A percentile compares a stretch with the other conserved stretches of the same genome.
Conservation (phyloP, 2,329 filamentous ascomycete genomes). For the Fusarium aywerte region DNA sequence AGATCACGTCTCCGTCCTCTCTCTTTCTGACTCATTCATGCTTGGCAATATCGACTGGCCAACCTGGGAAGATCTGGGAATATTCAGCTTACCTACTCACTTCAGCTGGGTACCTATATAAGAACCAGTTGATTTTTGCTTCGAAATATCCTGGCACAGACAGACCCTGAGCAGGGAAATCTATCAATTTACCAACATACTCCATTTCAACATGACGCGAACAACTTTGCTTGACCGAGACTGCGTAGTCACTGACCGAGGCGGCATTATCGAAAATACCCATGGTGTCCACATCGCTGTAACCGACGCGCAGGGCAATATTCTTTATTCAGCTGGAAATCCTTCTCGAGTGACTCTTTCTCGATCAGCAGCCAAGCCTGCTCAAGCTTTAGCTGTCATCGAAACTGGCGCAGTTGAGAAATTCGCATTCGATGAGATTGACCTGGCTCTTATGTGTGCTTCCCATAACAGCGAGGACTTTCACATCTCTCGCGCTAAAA, state of each 20-base stretch:
- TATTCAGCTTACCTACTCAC: too few relatives aligned
- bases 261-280: slow-evolving; percentile 56
- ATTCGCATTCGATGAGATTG: slow-evolving; percentile 53
- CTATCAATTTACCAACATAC: neutral
- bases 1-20: neutral
- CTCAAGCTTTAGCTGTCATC: slow-evolving; percentile 57
- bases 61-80: neutral
- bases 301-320: slow-evolving; percentile 51
- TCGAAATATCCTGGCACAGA: neutral
- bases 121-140: neutral
- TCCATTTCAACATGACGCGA: slow-evolving; percentile 21
- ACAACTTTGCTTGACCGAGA: slow-evolving; percentile 36
- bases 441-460: slow-evolving; percentile 60
- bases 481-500: slow-evolving; percentile 52
- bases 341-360: slow-evolving; percentile 55
- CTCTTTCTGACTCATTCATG: slow-evolving; percentile 5
- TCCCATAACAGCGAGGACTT: slow-evolving; percentile 58
- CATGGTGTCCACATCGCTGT: slow-evolving; percentile 58
- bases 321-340: slow-evolving; percentile 56
- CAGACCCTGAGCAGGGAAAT: neutral
- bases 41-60: neutral
- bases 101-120: neutral
- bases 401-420: slow-evolving; percentile 54
- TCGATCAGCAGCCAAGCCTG: slow-evolving; percentile 59
- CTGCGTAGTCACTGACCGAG: slow-evolving; percentile 52